Evolutionary conservation across 2,329 filamentous ascomycete genomes (phyloP).

Genomic region (Paraconiothyrium sp.): DNA sequence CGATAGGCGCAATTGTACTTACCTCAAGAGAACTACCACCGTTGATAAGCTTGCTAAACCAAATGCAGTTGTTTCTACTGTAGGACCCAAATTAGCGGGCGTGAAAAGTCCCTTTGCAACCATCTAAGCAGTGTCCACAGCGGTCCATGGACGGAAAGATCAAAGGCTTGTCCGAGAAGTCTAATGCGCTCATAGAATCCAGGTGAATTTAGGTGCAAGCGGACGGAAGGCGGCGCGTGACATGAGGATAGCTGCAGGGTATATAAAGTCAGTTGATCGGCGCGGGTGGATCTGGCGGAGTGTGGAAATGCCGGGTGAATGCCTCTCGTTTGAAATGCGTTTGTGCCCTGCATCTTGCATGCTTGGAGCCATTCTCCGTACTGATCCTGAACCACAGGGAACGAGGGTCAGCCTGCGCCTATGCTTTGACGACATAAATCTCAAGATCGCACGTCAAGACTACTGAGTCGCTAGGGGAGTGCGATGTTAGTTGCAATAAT

Average conservation of each 20-base stretch:
- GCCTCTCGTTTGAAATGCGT: conserved; percentile 12
- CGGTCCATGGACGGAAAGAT: not conserved
- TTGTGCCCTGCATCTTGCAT: conserved; percentile 17
- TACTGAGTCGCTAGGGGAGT: not conserved
- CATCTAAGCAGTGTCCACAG: conserved; percentile 17
- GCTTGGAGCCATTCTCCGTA: not conserved
- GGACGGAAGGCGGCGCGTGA: conserved; percentile 11
- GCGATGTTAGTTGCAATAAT: not conserved
- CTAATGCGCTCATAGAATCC: not conserved
- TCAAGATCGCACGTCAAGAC: not conserved
- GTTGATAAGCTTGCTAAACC: conserved; percentile 34
- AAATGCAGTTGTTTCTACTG: conserved; percentile 33
- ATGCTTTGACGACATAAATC: not conserved
- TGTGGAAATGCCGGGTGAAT: conserved; percentile 22
- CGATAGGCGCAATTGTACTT: conserved; percentile 14
- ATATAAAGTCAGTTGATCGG: conserved; percentile 22
- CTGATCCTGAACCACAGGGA: not conserved
- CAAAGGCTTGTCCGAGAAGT: not conserved
- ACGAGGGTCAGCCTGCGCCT: not conserved
- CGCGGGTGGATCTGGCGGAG: conserved; percentile 12
- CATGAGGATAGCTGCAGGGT: conserved; percentile 14
- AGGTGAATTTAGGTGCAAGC: conserved; percentile 9
- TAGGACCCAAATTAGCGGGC: conserved; percentile 31
- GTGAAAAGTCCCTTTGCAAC: conserved; percentile 28
- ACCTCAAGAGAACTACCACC: conserved; percentile 28